Conservation (phyloP, 495 filamentous ascomycete genomes). For the Polyplosphaeria fusca region DNA sequence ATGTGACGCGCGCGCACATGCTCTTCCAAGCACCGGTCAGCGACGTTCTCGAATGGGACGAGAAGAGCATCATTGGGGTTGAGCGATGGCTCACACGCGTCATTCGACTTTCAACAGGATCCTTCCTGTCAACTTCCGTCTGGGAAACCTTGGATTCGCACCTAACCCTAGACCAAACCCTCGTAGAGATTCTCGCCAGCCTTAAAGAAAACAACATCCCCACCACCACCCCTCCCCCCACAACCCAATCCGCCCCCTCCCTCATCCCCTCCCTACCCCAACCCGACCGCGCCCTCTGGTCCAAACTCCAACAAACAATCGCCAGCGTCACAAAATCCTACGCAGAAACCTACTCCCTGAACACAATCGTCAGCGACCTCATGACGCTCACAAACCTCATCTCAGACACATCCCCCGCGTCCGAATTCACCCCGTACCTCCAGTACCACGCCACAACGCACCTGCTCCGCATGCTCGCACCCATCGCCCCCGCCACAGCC, state of each 20-base stretch:
- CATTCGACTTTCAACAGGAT: slow-evolving; percentile 48
- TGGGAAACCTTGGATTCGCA: background rate
- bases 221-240: background rate
- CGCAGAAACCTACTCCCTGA: slow-evolving; percentile 66
- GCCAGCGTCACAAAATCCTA: slow-evolving; percentile 65
- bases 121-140: background rate
- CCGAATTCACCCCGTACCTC: slow-evolving; percentile 24
- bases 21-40: slow-evolving; percentile 81
- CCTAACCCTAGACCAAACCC: background rate
- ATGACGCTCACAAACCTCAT: slow-evolving; percentile 74
- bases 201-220: background rate
- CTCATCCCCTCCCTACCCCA: background rate
- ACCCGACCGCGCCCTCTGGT: slow-evolving; percentile 49
- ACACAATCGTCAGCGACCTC: slow-evolving; percentile 77
- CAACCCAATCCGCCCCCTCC: background rate
- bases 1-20: slow-evolving; percentile 80
- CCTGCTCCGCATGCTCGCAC: slow-evolving; percentile 69
- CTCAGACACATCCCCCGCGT: slow-evolving; percentile 36
- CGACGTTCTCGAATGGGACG: slow-evolving; percentile 85
- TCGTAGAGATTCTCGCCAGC: background rate
- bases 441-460: slow-evolving; percentile 43
- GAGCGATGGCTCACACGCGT: slow-evolving; percentile 73
- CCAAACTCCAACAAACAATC: slow-evolving; percentile 64
- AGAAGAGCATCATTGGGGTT: slow-evolving; percentile 74
- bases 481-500: slow-evolving; percentile 71